These are phyloP conservation scores for Wickerhamiella australiensis DNA, from an alignment of 805 yeast genomes.

Conservation along the genomic window DNA sequence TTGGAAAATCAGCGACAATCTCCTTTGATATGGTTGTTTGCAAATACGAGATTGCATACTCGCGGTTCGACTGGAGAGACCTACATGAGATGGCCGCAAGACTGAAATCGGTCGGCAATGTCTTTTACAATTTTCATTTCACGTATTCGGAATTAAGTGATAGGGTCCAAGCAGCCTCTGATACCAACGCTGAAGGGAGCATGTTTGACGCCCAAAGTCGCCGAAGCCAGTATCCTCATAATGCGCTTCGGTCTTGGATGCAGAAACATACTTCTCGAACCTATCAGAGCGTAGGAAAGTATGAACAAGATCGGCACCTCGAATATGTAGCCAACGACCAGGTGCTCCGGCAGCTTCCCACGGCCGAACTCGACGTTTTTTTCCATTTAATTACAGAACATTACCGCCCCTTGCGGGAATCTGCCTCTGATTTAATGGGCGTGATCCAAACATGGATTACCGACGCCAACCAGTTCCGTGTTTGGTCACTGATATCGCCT, in stretches of 20 bases:
- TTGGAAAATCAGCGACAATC: background rate
- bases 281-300: background rate
- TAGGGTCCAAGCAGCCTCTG: background rate
- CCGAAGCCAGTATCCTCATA: background rate
- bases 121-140: constrained; percentile 6
- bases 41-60: constrained; percentile 9
- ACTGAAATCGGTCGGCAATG: constrained; percentile 1
- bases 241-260: background rate
- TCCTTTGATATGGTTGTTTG: constrained; percentile 3
- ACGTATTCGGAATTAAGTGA: constrained; percentile 8
- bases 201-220: background rate
- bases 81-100: constrained; percentile 9
- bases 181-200: background rate
- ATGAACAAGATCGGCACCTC: constrained; percentile 7
- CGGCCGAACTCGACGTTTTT: constrained; percentile 12
- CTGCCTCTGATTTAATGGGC: constrained; percentile 15
- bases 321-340: constrained; percentile 3
- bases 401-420: constrained; percentile 15
- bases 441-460: constrained; percentile 19
- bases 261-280: background rate
- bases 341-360: background rate
- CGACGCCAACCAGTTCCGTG: constrained; percentile 20
- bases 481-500: constrained; percentile 14
- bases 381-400: constrained; percentile 12
- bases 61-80: constrained; percentile 11